Percentiles rank a stretch among this genome's conserved stretches.
Evolutionary conservation across 305 asterid genomes (phyloP).

Genomic region (Fraxinus velutina): DNA sequence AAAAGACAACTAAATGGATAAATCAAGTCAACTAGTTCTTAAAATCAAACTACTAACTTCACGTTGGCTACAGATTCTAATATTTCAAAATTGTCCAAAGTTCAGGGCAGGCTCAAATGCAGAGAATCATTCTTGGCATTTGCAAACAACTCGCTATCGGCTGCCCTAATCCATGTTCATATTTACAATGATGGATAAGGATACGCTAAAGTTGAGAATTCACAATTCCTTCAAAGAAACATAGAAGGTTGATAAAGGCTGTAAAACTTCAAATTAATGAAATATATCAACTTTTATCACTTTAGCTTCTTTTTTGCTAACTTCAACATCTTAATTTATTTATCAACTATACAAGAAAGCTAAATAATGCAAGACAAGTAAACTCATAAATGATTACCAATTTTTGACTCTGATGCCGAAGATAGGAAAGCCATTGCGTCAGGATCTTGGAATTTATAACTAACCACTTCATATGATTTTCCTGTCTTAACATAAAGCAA

Average conservation of each 20-base stretch:
- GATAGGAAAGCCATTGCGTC: slow-evolving; percentile 52
- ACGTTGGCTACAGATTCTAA: neutral
- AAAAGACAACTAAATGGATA: neutral
- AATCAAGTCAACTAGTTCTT: neutral
- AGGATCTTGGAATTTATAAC: slow-evolving; percentile 42
- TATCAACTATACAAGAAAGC: neutral
- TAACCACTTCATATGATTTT: slow-evolving; percentile 59
- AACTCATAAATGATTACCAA: slow-evolving; percentile 34
- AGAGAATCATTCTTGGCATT: neutral
- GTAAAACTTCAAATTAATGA: neutral
- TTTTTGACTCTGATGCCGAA: slow-evolving; percentile 45
- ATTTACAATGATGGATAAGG: neutral
- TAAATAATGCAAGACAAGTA: neutral
- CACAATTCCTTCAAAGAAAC: neutral
- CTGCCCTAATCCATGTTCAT: neutral
- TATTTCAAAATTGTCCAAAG: neutral
- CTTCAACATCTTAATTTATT: neutral
- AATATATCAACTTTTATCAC: neutral
- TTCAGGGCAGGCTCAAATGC: neutral
- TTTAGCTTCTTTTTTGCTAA: neutral
- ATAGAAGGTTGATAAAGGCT: neutral
- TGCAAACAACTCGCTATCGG: neutral
- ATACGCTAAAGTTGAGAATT: neutral
- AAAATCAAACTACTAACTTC: neutral
- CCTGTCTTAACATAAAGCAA: slow-evolving; percentile 38